Evolutionary conservation across 2,329 filamentous ascomycete species (phyloP), one percentile per base, ranked within the genome.

Genomic region (Nemania sp.): DNA sequence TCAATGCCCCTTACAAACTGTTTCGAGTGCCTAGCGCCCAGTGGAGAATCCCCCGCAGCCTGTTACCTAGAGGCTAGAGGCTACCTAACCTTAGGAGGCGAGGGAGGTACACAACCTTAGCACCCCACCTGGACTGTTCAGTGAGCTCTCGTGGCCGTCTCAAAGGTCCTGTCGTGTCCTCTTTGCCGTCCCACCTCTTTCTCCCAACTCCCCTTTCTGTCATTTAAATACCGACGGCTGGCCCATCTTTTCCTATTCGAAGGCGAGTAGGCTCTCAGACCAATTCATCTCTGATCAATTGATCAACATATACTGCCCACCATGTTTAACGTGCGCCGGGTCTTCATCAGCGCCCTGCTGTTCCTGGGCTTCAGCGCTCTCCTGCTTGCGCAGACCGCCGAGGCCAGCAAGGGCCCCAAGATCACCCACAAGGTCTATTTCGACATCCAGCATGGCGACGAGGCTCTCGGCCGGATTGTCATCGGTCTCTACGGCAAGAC

Each of bases 401-500:
- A 90, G 69, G 90, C 90, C 56, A 82, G 82, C 68, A 92, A 94
- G 81, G 94, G 95, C 48, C 94, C 92, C 65, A 96, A 95, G 87
- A 94, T 97, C 81, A 97, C 93, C 72, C 83, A 91, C 83, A 97
- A 96, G 87, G 92, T 95, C 78, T 95, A 87, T 83, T 94, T 96
- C 77, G 91, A 95, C 77, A 88, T 96, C 68, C 79, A 83, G 71
- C 87, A 92, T 72, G 91, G 89, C 72, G 91, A 91, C 66, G 82
- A 92, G 78, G 75, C 83, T 49, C 74, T 94, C 43, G 91, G 91
- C 63, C 87, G 89, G 64, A 83, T 96, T 68, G 88, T 91, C 68
- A 86, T 95, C 37, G 91, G 91, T 69, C 87, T 96, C 52, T 96
- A 95, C 75, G 91, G 91, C 79, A 92, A 91, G 83, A 94, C 90